Base-by-base conservation (phyloP, 192 early-diverging fungal genomes). In the Gamsiella multidivaricata region DNA sequence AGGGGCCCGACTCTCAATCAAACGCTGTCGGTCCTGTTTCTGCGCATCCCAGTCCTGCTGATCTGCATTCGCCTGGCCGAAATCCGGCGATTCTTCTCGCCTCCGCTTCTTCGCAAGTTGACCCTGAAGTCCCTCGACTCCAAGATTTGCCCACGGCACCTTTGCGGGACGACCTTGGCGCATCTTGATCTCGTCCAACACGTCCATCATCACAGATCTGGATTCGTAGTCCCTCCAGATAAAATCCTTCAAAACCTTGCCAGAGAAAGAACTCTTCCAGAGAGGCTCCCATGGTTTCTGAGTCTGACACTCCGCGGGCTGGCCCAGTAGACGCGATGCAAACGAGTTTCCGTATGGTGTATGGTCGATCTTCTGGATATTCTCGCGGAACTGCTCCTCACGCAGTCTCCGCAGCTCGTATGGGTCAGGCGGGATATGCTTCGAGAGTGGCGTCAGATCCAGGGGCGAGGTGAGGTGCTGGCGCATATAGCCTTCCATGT, bases 261-360 rank as follows among this genome's bases (percentile, higher is more conserved):
- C 93, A 31, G 90, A 88, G 74, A 90, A 94, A 2, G 91, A 88
- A 42, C 91, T 91, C 14, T 87, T 70, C 70, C 83, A 82, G 5
- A 90, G 46, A 0, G 65, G 65, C 15, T 85, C 82, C 8, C 79
- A 78, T 7, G 84, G 62, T 12, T 90, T 91, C 47, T 91, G 69
- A 31, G 90, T 91, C 60, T 67, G 70, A 32, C 79, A 63, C 34
- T 84, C 70, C 15, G 85, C 82, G 15, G 87, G 86, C 14, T 75
- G 70, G 8, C 95, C 94, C 69, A 87, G 71, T 20, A 96, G 73
- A 43, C 94, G 75, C 6, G 88, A 93, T 22, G 88, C 87, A 83
- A 96, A 94, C 14, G 94, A 94, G 25, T 90, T 85, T 10, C 56
- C 70, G 52, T 91, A 94, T 0, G 88, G 83, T 5, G 91, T 94